phyloP scores from a whole-genome alignment of 164 flowering plant genomes.

The Vitis rupestris region DNA sequence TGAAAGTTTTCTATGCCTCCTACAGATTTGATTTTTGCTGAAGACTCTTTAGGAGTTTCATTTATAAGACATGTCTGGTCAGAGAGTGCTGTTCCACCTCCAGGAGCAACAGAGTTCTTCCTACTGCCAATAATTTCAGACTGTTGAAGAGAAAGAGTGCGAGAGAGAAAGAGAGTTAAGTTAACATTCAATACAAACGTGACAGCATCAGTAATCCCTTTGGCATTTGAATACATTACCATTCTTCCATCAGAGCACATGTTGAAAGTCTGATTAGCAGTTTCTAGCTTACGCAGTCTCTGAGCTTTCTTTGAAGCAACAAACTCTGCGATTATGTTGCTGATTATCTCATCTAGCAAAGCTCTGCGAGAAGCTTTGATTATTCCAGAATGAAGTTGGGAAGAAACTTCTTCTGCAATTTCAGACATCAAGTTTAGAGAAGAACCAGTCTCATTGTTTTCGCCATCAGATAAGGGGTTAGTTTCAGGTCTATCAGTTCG shows the following conservation, averaged over 20 bases:
- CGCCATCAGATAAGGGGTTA: slow-evolving; percentile 8
- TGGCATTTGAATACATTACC: slow-evolving; percentile 22
- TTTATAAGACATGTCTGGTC: slow-evolving; percentile 8
- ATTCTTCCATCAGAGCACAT: slow-evolving; percentile 21
- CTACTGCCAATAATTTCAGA: slow-evolving; percentile 10
- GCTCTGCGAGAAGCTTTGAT: slow-evolving; percentile 81
- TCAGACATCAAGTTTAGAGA: slow-evolving; percentile 35
- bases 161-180: no score
- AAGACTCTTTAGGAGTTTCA: slow-evolving; percentile 13
- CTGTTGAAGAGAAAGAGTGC: slow-evolving; percentile 24
- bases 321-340: slow-evolving; percentile 56
- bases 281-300: slow-evolving; percentile 37
- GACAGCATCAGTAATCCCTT: background rate
- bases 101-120: slow-evolving; percentile 16
- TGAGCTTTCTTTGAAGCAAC: slow-evolving; percentile 50
- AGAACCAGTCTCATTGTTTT: slow-evolving; percentile 25
- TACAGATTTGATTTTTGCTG: slow-evolving; percentile 38
- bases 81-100: slow-evolving; percentile 15
- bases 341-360: slow-evolving; percentile 79
- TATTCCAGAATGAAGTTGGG: slow-evolving; percentile 75
- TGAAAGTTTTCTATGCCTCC: slow-evolving; percentile 54
- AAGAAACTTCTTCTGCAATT: slow-evolving; percentile 65
- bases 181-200: background rate
- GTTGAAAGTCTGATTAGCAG: slow-evolving; percentile 23
- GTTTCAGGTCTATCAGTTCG: slow-evolving; percentile 20